Percentiles rank a stretch among this genome's conserved stretches.
phyloP scores from a whole-genome alignment of 2,329 filamentous ascomycete species.

The Cladosporium sp. region DNA sequence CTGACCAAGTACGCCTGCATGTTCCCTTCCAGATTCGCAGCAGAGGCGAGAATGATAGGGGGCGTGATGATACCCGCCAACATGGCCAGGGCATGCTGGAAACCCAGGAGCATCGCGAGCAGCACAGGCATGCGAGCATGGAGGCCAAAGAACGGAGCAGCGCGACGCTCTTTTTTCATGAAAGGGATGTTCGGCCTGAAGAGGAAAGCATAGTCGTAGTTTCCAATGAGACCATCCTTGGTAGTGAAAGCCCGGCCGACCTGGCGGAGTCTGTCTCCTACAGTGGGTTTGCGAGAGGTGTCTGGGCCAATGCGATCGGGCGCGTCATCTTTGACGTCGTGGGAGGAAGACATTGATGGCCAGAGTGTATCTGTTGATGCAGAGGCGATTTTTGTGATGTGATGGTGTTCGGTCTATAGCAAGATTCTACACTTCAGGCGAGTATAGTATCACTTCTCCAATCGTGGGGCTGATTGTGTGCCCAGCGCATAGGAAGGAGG shows the following conservation, averaged over 20 bases:
- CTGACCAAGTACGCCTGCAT: conserved; percentile 75
- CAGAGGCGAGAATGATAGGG: conserved; percentile 66
- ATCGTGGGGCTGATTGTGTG: conserved; percentile 23
- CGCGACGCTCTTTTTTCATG: conserved; percentile 57
- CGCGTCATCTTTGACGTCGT: conserved; percentile 36
- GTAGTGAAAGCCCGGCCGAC: conserved; percentile 46
- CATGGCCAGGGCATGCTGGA: conserved; percentile 79
- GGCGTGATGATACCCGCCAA: conserved; percentile 65
- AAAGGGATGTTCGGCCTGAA: conserved; percentile 82
- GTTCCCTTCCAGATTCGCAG: conserved; percentile 58
- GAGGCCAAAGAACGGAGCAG: conserved; percentile 80
- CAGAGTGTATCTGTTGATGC: not conserved
- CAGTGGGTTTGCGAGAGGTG: conserved; percentile 36
- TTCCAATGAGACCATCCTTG: conserved; percentile 67
- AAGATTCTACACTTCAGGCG: too few relatives aligned
- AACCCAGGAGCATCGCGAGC: conserved; percentile 67
- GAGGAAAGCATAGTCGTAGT: conserved; percentile 86
- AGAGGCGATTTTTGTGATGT: not conserved
- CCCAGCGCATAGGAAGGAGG: conserved; percentile 18
- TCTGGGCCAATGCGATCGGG: conserved; percentile 46
- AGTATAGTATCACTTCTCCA: conserved; percentile 18
- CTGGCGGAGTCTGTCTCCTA: conserved; percentile 38
- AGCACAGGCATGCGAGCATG: conserved; percentile 73
- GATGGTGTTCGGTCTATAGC: not conserved
- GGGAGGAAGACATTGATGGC: conserved; percentile 21